phyloP scores from a whole-genome alignment of 2,329 filamentous ascomycete species.

The Calonectria montana region DNA sequence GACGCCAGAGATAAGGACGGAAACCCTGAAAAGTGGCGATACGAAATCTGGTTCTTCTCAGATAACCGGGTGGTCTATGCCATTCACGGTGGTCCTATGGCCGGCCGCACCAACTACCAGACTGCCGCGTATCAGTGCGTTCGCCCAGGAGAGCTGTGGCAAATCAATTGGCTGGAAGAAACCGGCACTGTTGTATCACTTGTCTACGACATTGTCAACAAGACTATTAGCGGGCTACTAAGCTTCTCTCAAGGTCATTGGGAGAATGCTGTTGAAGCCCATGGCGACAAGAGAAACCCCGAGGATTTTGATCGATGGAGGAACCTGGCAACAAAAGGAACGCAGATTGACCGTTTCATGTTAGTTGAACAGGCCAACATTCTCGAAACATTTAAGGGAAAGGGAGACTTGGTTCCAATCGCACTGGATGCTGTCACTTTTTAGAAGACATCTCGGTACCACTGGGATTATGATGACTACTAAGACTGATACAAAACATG shows the following conservation, averaged over 20 bases:
- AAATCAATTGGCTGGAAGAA: slow-evolving; percentile 71
- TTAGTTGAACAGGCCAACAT: slow-evolving; percentile 66
- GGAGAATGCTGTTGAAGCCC: slow-evolving; percentile 61
- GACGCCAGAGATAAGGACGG: slow-evolving; percentile 58
- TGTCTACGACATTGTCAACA: slow-evolving; percentile 64
- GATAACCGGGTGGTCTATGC: slow-evolving; percentile 65
- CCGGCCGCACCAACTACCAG: slow-evolving; percentile 64
- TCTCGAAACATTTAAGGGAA: slow-evolving; percentile 60
- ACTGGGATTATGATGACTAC: neutral
- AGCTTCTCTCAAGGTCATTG: slow-evolving; percentile 68
- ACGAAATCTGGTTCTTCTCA: slow-evolving; percentile 72
- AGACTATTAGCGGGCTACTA: slow-evolving; percentile 63
- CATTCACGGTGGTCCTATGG: slow-evolving; percentile 71
- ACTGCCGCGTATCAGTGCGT: slow-evolving; percentile 68
- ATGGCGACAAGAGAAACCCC: slow-evolving; percentile 66
- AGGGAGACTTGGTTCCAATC: slow-evolving; percentile 60
- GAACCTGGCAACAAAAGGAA: slow-evolving; percentile 59
- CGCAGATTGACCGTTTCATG: slow-evolving; percentile 61
- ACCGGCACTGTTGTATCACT: slow-evolving; percentile 67
- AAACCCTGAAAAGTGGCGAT: slow-evolving; percentile 68
- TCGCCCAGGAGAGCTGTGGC: slow-evolving; percentile 67
- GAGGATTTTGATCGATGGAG: slow-evolving; percentile 65
- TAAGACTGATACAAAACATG: neutral
- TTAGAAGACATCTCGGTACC: neutral
- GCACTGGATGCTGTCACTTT: slow-evolving; percentile 35